These are phyloP conservation scores for Saccharum officinarum DNA, from an alignment of 176 grass and related monocot genomes.

Conservation along the genomic window DNA sequence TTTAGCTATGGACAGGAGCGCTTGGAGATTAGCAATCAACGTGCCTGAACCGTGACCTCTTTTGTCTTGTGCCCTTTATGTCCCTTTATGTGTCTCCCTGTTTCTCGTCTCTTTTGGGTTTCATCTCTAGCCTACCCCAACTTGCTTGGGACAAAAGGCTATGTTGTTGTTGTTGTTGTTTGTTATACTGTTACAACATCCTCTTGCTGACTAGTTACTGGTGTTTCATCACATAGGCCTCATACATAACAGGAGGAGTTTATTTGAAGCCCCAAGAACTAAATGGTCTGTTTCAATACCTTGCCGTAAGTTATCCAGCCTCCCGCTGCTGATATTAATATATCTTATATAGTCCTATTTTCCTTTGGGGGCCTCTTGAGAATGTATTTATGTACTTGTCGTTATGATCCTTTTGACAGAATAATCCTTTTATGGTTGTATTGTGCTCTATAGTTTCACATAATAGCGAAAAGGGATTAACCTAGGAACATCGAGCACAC, in stretches of 20 bases:
- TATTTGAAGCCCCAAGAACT: slow-evolving; percentile 93
- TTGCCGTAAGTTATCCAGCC: slow-evolving; percentile 58
- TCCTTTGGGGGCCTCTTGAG: background rate
- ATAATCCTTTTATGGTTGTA: background rate
- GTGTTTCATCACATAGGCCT: slow-evolving; percentile 63
- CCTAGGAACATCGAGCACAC: background rate
- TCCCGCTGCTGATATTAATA: background rate
- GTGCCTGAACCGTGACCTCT: too few species aligned
- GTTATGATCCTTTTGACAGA: background rate
- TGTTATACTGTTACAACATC: background rate
- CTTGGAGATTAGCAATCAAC: too few species aligned
- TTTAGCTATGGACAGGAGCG: too few species aligned
- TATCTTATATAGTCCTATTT: background rate
- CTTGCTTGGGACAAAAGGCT: too few species aligned
- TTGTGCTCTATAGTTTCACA: background rate
- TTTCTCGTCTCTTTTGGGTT: too few species aligned
- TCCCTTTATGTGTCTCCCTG: too few species aligned
- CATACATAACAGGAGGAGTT: slow-evolving; percentile 90
- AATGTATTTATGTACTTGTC: slow-evolving; percentile 1
- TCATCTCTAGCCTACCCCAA: too few species aligned
- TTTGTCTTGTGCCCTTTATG: too few species aligned
- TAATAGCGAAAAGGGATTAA: background rate
- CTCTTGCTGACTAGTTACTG: slow-evolving; percentile 20
- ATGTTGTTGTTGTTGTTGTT: too few species aligned
- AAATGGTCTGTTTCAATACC: slow-evolving; percentile 87